Evolutionary conservation across 2,329 filamentous ascomycete species (phyloP).

Genomic region (Fusarium oxysporum): DNA sequence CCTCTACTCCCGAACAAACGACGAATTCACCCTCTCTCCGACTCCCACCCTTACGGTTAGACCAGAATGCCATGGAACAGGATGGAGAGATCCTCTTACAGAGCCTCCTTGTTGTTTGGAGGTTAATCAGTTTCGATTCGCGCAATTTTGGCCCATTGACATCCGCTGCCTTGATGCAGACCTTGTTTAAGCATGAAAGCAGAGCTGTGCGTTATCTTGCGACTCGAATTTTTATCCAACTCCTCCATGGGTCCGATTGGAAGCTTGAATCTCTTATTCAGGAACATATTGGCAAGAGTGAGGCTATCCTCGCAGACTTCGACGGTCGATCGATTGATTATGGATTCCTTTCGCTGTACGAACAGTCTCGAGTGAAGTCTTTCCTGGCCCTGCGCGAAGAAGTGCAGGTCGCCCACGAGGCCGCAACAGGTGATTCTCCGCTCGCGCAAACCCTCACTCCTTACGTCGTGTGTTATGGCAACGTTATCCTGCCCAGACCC

Average conservation of each 20-base stretch:
- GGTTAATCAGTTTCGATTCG: constrained; percentile 82
- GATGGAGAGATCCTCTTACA: constrained; percentile 44
- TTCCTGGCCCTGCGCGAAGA: constrained; percentile 57
- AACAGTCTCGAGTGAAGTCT: constrained; percentile 64
- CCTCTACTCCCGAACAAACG: constrained; percentile 23
- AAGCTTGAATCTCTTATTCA: constrained; percentile 79
- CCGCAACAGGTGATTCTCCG: constrained; percentile 16
- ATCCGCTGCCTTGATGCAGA: constrained; percentile 74
- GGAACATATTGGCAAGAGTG: constrained; percentile 70
- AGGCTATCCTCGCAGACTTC: constrained; percentile 74
- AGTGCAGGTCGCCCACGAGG: constrained; percentile 44
- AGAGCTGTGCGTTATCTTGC: constrained; percentile 80
- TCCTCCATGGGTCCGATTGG: constrained; percentile 82
- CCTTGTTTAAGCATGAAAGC: constrained; percentile 71
- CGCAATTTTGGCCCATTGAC: constrained; percentile 74
- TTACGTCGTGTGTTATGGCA: constrained; percentile 73
- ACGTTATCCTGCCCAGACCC: constrained; percentile 75
- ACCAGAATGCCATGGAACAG: constrained; percentile 43
- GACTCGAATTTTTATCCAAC: constrained; percentile 81
- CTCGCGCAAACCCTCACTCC: constrained; percentile 63
- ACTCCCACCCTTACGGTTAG: constrained; percentile 47
- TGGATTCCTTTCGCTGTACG: constrained; percentile 73
- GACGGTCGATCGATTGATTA: constrained; percentile 84
- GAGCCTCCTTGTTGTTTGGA: constrained; percentile 68
- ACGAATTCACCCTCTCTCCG: constrained; percentile 43